Evolutionary conservation across 495 filamentous ascomycete genomes (phyloP), one percentile per base, ranked within the genome.

Genomic region (Xylaria nigripes): DNA sequence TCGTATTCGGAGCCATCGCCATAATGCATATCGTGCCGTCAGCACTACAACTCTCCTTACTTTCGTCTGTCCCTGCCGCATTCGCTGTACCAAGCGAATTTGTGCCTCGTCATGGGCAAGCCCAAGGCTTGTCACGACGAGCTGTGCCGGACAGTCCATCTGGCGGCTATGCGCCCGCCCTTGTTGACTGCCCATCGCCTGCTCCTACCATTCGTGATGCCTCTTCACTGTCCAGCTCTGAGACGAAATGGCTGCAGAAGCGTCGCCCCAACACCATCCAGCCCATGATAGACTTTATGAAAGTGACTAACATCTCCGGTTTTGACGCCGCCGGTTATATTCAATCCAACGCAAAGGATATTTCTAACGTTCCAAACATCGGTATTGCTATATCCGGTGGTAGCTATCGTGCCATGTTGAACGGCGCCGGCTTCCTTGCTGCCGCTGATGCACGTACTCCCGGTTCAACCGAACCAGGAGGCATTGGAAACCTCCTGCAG

Each of bases 341-440:
- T 64, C 51, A 58, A 10, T 68, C 82, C 55, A 61, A 72, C 16
- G 67, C 76, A 12, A 82, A 85, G 63, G 52, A 82, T 78, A 40
- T 79, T 74, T 53, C 72, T 79, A 32, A 83, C 72, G 45, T 88
- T 76, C 75, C 83, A 13, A 85, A 79, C 55, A 78, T 89, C 46
- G 85, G 72, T 10, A 79, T 89, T 41, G 83, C 84, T 22, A 70
- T 79, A 19, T 81, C 78, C 3, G 81, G 82, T 32, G 88, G 82
- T 45, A 93, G 92, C 6, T 96, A 94, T 66, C 77, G 93, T 52
- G 90, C 92, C 1, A 68, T 95, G 67, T 71, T 93, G 75, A 95
- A 86, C 61, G 92, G 90, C 18, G 92, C 84, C n/a, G 92, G 92
- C 41, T 86, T 85, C 23, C 57, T 96, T 22, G 84, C 87, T 54